phyloP scores from a whole-genome alignment of 257 asterid species.

The Fraxinus anomala region DNA sequence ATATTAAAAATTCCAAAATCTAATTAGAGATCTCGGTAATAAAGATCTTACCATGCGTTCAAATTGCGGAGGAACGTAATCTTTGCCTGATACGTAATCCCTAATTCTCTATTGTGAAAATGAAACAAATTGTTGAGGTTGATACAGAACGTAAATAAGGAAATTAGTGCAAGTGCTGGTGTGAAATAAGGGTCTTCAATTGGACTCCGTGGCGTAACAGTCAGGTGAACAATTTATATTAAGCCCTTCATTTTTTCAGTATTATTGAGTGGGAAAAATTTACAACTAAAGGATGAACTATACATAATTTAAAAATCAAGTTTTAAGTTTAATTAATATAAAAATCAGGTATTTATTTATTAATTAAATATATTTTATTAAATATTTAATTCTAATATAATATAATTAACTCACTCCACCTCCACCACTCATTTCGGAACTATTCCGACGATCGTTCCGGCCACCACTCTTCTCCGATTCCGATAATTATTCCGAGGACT shows the following conservation, averaged over 20 bases:
- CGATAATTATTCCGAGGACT: too few relatives aligned
- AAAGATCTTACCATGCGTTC: not conserved
- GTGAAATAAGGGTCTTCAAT: not conserved
- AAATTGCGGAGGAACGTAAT: not conserved
- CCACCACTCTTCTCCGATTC: too few relatives aligned
- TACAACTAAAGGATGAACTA: too few relatives aligned
- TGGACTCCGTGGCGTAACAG: not conserved
- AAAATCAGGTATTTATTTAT: too few relatives aligned
- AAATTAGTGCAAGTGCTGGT: not conserved
- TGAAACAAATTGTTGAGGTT: not conserved
- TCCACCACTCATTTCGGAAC: too few relatives aligned
- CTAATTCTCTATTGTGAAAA: not conserved
- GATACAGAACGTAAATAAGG: not conserved
- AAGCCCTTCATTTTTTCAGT: not conserved
- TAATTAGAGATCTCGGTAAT: not conserved
- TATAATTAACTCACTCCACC: too few relatives aligned
- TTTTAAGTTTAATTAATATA: too few relatives aligned
- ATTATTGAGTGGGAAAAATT: not conserved
- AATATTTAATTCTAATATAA: too few relatives aligned
- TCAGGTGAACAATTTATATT: not conserved
- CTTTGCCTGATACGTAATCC: not conserved
- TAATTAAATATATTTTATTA: too few relatives aligned
- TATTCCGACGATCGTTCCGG: too few relatives aligned
- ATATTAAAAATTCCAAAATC: not conserved
- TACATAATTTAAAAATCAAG: too few relatives aligned